Percentiles rank a stretch among this genome's conserved stretches.
Conservation (phyloP, 768 basidiomycete genomes). For the Hemileccinum rubropunctum region DNA sequence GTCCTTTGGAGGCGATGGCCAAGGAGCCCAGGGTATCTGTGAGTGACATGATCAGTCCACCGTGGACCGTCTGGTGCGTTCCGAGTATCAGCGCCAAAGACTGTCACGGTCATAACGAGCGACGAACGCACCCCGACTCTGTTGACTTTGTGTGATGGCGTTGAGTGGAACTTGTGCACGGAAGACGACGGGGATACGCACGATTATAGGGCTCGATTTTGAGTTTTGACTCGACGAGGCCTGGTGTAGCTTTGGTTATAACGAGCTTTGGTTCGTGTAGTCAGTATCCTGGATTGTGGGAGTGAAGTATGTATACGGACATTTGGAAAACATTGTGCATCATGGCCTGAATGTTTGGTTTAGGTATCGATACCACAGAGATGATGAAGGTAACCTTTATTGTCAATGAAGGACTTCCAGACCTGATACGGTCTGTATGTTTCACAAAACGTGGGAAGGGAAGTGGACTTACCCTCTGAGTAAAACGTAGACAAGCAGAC, state of each 20-base stretch:
- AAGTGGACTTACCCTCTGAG: constrained; percentile 45
- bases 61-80: constrained; percentile 57
- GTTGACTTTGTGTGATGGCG: constrained; percentile 53
- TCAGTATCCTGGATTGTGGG: not conserved
- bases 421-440: constrained; percentile 40
- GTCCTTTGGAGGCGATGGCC: constrained; percentile 77
- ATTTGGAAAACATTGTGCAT: constrained; percentile 76
- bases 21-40: constrained; percentile 85
- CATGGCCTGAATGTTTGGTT: constrained; percentile 56
- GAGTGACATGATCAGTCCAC: constrained; percentile 76
- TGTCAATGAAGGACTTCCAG: constrained; percentile 78
- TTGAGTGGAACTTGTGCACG: not conserved
- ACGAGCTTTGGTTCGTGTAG: constrained; percentile 46
- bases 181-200: constrained; percentile 32
- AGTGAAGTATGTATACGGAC: constrained; percentile 37
- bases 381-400: constrained; percentile 50
- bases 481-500: constrained; percentile 73
- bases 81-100: not conserved
- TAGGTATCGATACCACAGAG: not conserved
- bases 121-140: constrained; percentile 64
- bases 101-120: not conserved
- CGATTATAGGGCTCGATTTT: constrained; percentile 74
- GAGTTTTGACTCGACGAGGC: constrained; percentile 64
- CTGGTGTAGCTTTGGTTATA: constrained; percentile 66
- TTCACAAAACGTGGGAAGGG: not conserved